Evolutionary conservation across 306 rosid species (phyloP).

Genomic region (Aeschynomene evenia): DNA sequence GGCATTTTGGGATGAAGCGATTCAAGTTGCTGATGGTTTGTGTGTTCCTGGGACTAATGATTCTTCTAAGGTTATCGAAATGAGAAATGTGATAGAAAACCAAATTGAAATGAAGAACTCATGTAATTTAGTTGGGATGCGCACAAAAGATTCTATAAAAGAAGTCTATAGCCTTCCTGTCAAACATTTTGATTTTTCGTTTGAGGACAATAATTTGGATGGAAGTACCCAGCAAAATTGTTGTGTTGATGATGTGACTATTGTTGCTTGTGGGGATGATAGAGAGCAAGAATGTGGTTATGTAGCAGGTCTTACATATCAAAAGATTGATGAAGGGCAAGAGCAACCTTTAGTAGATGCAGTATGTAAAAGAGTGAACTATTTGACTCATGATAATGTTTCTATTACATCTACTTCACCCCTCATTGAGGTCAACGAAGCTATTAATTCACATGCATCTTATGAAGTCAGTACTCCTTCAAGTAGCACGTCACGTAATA

Average conservation of each 20-base stretch:
- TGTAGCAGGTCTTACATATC: conserved; percentile 35
- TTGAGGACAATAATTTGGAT: conserved; percentile 61
- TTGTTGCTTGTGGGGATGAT: conserved; percentile 31
- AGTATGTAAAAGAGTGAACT: conserved; percentile 30
- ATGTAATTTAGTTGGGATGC: conserved; percentile 45
- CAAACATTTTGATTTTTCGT: conserved; percentile 86
- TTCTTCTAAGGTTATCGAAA: conserved; percentile 44
- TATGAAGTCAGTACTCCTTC: conserved; percentile 66
- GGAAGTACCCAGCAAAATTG: conserved; percentile 38
- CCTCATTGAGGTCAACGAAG: conserved; percentile 32
- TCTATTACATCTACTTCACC: conserved; percentile 46
- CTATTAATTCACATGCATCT: conserved; percentile 39
- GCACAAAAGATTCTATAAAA: conserved; percentile 42
- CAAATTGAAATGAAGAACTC: conserved; percentile 47
- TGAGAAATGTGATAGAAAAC: conserved; percentile 35
- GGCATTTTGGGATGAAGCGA: conserved; percentile 94
- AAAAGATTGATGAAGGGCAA: conserved; percentile 36
- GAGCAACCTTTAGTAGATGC: conserved; percentile 36
- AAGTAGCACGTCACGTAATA: conserved; percentile 50
- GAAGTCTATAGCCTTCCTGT: conserved; percentile 70
- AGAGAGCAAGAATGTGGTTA: conserved; percentile 40
- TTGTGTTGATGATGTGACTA: conserved; percentile 33
- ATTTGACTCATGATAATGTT: conserved; percentile 36
- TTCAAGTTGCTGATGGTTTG: conserved; percentile 84
- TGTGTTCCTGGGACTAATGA: conserved; percentile 44